phyloP scores from a whole-genome alignment of 2,329 filamentous ascomycete genomes.

The Chaetomiaceae sp. region DNA sequence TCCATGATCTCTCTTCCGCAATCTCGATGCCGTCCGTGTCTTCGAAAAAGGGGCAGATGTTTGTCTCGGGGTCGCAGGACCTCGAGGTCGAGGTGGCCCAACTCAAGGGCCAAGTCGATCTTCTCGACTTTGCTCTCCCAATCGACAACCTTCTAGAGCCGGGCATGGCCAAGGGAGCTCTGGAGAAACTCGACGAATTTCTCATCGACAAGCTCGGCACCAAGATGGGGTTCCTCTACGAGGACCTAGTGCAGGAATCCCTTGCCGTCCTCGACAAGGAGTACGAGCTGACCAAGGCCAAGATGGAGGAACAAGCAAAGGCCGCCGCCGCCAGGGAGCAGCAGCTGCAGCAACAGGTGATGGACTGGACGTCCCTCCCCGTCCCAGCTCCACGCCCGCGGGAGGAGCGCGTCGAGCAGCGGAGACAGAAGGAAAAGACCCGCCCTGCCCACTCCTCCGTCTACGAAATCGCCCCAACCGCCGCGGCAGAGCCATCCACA shows the following conservation, averaged over 20 bases:
- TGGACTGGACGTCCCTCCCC: conserved; percentile 20
- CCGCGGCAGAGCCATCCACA: background rate
- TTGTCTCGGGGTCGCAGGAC: conserved; percentile 30
- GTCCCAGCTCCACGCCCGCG: conserved; percentile 18
- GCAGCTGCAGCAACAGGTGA: conserved; percentile 17
- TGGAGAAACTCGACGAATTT: conserved; percentile 29
- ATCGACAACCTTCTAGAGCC: conserved; percentile 40
- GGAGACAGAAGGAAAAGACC: conserved; percentile 41
- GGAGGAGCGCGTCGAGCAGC: conserved; percentile 31
- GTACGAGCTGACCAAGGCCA: conserved; percentile 26
- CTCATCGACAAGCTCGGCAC: conserved; percentile 36
- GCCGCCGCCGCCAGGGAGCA: background rate
- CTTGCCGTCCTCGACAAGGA: conserved; percentile 31
- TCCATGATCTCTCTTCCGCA: conserved; percentile 34
- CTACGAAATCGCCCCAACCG: conserved; percentile 29
- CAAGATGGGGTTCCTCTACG: conserved; percentile 40
- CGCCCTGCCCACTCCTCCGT: conserved; percentile 34
- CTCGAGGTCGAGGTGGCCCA: conserved; percentile 37
- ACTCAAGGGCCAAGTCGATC: conserved; percentile 36
- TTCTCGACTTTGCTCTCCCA: conserved; percentile 35
- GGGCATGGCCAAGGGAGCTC: conserved; percentile 33
- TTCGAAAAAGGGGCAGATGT: conserved; percentile 37
- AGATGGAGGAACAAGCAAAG: conserved; percentile 11
- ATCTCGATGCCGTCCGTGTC: conserved; percentile 36
- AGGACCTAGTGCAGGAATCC: conserved; percentile 38